Base-by-base conservation (phyloP, 2,329 filamentous ascomycete genomes). In the Penicillium olsonii region DNA sequence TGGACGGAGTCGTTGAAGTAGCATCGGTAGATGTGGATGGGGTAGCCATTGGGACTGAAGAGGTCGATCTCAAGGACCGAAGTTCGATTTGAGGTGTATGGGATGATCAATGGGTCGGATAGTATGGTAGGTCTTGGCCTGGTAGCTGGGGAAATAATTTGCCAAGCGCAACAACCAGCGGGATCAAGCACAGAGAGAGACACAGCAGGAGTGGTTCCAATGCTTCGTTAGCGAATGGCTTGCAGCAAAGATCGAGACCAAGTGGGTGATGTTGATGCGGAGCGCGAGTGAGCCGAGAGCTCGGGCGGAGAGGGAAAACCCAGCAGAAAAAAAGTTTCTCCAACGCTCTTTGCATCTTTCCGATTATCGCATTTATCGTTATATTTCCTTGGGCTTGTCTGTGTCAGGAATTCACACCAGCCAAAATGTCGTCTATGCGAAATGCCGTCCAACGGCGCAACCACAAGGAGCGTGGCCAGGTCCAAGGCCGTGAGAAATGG, bases 391-490 rank as follows among this genome's bases (percentile, higher is more conserved):
- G 6, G 15, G 26, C 19, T 3, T 40, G 42, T 45, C 33, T 31
- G 43, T 31, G 4, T 22, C 9, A 37, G 26, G 11, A 38, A 37
- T 27, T 17, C 31, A 22, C 38, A 35, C 10, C 14, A 35, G 17
- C 12, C 56, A 67, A 50, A 60, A 82, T 83, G 80, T 83, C 80
- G 19, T 81, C 80, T 31, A 75, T 83, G 69, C 78, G 80, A 59
- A 83, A 83, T 64, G 78, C 79, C 68, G 82, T 92, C 53, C 84
- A 90, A 62, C 84, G 90, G 73, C 90, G 90, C 66, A 87, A 90
- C 60, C 92, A 97, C 74, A 84, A 87, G 62, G 94, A 97, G 79
- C 87, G 94, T 63, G 88, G 89, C 29, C 94, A 97, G 71, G 88
- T 92, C 34, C 73, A 84, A 56, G 88, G 92, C 68, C 89, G 94